Percentiles rank a stretch among this genome's conserved stretches.
Conservation (phyloP, 352 stramenopile species). For the Lagenidium sp. region DNA sequence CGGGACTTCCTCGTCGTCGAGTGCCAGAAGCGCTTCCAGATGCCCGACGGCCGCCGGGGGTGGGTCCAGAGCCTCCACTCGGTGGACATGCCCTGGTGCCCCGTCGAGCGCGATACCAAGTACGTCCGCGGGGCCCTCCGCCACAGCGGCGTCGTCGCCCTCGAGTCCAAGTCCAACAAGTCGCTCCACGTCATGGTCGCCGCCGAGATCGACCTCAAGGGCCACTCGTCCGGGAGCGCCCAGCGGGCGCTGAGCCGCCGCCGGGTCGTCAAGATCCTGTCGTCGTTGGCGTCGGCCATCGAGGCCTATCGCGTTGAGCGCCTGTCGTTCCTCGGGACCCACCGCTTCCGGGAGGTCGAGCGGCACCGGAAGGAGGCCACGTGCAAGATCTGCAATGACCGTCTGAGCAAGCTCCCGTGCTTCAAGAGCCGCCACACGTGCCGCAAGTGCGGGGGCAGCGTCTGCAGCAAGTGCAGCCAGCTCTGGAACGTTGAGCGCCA, state of each 20-base stretch:
- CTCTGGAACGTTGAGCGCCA: too few species aligned
- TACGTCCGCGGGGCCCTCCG: constrained; percentile 68
- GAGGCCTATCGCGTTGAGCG: constrained; percentile 64
- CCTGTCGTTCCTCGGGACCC: constrained; percentile 59
- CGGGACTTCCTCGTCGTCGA: constrained; percentile 82
- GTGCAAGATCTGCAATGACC: constrained; percentile 56
- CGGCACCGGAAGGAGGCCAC: too few species aligned
- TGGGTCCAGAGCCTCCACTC: constrained; percentile 78
- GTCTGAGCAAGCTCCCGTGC: constrained; percentile 43
- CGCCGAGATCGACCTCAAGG: constrained; percentile 75
- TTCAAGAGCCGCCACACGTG: constrained; percentile 61
- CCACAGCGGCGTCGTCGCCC: constrained; percentile 72
- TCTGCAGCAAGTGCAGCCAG: constrained; percentile 53
- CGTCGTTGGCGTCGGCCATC: constrained; percentile 65
- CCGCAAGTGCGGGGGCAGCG: constrained; percentile 65
- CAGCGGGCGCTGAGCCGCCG: too few species aligned
- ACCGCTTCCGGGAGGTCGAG: constrained; percentile 32
- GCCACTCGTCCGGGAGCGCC: constrained; percentile 57
- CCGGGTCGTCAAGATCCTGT: constrained; percentile 79
- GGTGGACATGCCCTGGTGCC: constrained; percentile 66
- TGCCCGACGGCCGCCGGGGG: constrained; percentile 46
- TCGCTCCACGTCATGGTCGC: constrained; percentile 70
- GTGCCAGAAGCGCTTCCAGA: constrained; percentile 81
- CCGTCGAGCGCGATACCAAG: constrained; percentile 36
- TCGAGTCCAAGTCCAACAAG: constrained; percentile 36